Base-by-base conservation (phyloP, 345 rosid species). In the Capsella bursapastoris region DNA sequence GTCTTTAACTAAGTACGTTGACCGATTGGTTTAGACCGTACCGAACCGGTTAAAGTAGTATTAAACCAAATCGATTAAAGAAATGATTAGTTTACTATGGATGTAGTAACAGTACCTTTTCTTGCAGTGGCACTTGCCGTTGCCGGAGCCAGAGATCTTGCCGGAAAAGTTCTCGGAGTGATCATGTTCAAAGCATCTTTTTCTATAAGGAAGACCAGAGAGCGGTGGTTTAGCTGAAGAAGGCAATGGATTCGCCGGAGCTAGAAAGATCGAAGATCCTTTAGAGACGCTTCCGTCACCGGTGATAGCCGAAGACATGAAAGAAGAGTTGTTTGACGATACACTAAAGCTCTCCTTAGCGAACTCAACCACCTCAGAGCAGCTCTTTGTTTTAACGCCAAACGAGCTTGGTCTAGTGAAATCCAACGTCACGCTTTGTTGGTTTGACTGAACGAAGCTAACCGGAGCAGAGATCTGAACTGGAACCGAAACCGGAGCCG, bases 211-310 rank as follows among this genome's bases (percentile, higher is more conserved):
- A 11, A 64, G 85, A 28, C 87, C 73, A 3, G 93, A 75, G 13
- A 88, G 82, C 28, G 96, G 96, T n/a, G 91, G 92, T 22, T 88
- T 89, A 0, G 83, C 98, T 1, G 87, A 80, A 31, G 98, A 90
- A 28, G 57, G 74, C 37, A 65, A 41, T 0, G 84, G 72, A 15
- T 82, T 82, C 0, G 71, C 53, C 41, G 90, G 80, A 37, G 83
- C 28, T 2, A 91, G 63, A 56, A 89, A 89, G 44, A 90, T 74
- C 50, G 90, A 86, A 8, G 91, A 76, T 3, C 93, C 93, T n/a
- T 91, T 89, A 0, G 96, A 91, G 27, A 93, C 89, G 63, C 98
- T 93, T 1, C 96, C 96, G 61, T 91, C 98, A 11, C 98, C 97
- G 47, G 97, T 93, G 7, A 93, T 87, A 7, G 91, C 87, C 2